These are phyloP conservation scores for Paspalum vaginatum DNA, from an alignment of 176 grass and related monocot genomes.

Conservation along the genomic window DNA sequence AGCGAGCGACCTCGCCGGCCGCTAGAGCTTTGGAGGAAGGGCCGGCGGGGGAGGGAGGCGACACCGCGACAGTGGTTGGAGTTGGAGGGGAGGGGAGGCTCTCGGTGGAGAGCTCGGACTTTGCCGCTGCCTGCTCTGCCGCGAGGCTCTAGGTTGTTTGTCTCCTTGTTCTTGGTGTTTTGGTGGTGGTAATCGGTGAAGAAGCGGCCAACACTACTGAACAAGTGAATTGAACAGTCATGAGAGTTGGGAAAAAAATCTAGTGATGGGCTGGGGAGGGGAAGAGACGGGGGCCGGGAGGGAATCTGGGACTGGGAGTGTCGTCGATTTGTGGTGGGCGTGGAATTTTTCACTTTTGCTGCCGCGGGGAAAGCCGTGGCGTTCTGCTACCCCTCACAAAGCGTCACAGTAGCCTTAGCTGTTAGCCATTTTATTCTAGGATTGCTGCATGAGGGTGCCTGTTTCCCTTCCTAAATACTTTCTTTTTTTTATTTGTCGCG, in stretches of 20 bases:
- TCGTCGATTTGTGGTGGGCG: slow-evolving; percentile 15
- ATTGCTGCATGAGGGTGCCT: too few species aligned
- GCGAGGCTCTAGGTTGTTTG: not conserved
- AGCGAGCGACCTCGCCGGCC: too few species aligned
- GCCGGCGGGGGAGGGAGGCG: too few species aligned
- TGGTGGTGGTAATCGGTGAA: not conserved
- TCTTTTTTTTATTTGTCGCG: too few species aligned
- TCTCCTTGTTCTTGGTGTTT: slow-evolving; percentile 4
- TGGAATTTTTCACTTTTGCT: slow-evolving; percentile 26
- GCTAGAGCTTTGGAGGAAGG: too few species aligned
- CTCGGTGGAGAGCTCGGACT: not conserved
- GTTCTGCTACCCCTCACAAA: not conserved
- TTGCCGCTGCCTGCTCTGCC: not conserved
- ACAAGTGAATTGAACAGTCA: too few species aligned
- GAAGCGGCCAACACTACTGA: too few species aligned
- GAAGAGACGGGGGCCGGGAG: not conserved
- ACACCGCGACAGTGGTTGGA: not conserved
- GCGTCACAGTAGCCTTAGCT: too few species aligned
- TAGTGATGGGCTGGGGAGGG: not conserved
- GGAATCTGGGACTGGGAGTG: slow-evolving; percentile 9
- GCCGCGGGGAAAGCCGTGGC: not conserved
- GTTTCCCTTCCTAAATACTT: too few species aligned
- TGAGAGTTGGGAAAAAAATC: too few species aligned
- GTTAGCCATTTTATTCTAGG: too few species aligned
- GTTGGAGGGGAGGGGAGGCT: not conserved